Conservation (phyloP, 2,329 filamentous ascomycete species). For the Fusarium concolor region DNA sequence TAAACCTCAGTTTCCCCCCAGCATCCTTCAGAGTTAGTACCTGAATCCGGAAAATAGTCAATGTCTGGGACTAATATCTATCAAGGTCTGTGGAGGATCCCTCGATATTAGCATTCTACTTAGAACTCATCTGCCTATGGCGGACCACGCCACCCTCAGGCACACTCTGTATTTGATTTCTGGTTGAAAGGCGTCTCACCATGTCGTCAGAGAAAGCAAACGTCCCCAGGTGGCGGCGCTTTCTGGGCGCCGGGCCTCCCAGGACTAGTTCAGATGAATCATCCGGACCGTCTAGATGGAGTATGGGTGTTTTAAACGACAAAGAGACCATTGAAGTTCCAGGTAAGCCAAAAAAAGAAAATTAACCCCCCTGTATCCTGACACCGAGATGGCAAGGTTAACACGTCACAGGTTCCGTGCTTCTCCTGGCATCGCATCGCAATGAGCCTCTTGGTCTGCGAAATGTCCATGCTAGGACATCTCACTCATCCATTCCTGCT, state of each 20-base stretch:
- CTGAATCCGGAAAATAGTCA: not conserved
- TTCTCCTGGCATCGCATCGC: conserved; percentile 65
- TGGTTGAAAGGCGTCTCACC: not conserved
- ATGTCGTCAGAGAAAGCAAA: conserved; percentile 35
- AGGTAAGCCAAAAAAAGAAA: conserved; percentile 62
- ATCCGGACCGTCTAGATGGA: conserved; percentile 60
- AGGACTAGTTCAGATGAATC: conserved; percentile 18
- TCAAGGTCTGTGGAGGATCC: conserved; percentile 6
- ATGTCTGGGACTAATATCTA: not conserved
- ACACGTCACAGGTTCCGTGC: conserved; percentile 63
- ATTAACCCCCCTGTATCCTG: not conserved
- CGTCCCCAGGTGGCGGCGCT: conserved; percentile 33
- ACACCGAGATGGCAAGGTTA: not conserved
- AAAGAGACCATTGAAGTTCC: conserved; percentile 86
- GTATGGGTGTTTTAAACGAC: conserved; percentile 86
- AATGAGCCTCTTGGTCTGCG: conserved; percentile 71
- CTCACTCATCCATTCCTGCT: conserved; percentile 67
- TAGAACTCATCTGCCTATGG: conserved; percentile 1
- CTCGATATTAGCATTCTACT: not conserved
- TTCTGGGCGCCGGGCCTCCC: conserved; percentile 30
- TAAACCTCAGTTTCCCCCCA: not conserved
- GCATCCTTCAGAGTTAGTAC: not conserved
- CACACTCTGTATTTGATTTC: not conserved
- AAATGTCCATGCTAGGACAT: conserved; percentile 67
- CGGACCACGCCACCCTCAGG: not conserved